Percentiles rank a stretch among this genome's conserved stretches.
Evolutionary conservation across 768 basidiomycete species (phyloP).

Genomic region (Boletus sp.): DNA sequence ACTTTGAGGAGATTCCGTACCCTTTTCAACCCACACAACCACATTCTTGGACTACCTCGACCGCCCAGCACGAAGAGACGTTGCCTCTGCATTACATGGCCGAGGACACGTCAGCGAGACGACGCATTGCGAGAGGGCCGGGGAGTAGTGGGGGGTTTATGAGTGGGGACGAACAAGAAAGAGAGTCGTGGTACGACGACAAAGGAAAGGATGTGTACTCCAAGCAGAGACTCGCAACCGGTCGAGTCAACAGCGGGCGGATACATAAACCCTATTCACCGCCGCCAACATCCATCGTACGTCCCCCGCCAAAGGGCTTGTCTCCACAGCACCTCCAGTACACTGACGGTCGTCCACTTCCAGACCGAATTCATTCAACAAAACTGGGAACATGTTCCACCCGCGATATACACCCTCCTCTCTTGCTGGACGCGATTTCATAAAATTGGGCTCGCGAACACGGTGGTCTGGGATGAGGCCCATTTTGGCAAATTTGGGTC

Average conservation of each 20-base stretch:
- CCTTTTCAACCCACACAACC: constrained; percentile 38
- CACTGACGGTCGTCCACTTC: neutral
- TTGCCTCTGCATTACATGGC: constrained; percentile 52
- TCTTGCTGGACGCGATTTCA: constrained; percentile 95
- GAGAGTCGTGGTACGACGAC: constrained; percentile 40
- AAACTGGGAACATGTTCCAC: constrained; percentile 74
- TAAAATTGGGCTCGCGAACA: constrained; percentile 79
- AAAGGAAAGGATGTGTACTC: constrained; percentile 69
- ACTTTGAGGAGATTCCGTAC: constrained; percentile 69
- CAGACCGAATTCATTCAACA: constrained; percentile 76
- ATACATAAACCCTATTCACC: constrained; percentile 58
- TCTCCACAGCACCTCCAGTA: constrained; percentile 6
- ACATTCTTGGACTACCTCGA: constrained; percentile 28
- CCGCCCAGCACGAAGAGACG: constrained; percentile 35
- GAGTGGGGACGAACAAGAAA: constrained; percentile 26
- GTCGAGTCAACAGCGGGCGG: constrained; percentile 54
- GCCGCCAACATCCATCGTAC: constrained; percentile 61
- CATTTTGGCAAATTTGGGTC: constrained; percentile 99
- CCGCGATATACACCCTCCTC: constrained; percentile 85
- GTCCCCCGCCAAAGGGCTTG: constrained; percentile 19
- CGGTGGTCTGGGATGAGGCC: constrained; percentile 98
- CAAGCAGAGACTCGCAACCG: constrained; percentile 39
- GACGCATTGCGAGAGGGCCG: constrained; percentile 40
- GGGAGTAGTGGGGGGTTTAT: constrained; percentile 31
- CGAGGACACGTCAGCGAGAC: constrained; percentile 46